A percentile compares a stretch with the other conserved stretches of the same genome.
Evolutionary conservation across 164 flowering plant species (phyloP).

Genomic region (Houttuynia cordata): DNA sequence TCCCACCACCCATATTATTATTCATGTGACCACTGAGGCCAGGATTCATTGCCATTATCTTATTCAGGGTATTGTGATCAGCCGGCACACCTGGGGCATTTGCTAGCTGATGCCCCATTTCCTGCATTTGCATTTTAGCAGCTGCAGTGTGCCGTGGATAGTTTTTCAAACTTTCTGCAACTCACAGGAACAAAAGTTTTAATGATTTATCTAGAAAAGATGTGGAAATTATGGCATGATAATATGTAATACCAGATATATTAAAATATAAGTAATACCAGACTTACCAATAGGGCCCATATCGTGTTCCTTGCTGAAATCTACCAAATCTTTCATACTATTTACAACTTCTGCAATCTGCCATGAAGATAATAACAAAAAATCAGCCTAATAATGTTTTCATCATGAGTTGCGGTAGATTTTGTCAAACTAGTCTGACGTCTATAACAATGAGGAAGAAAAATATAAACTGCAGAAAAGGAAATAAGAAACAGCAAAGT

Average conservation of each 20-base stretch:
- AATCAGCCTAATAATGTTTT: neutral
- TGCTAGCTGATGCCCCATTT: slow-evolving; percentile 52
- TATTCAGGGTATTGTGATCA: slow-evolving; percentile 48
- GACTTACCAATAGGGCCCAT: slow-evolving; percentile 80
- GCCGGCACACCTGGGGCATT: slow-evolving; percentile 48
- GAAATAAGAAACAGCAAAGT: too few relatives aligned
- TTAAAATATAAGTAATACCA: too few relatives aligned
- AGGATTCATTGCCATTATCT: slow-evolving; percentile 56
- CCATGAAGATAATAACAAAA: neutral
- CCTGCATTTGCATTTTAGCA: slow-evolving; percentile 56
- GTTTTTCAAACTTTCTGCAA: slow-evolving; percentile 82
- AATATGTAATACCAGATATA: too few relatives aligned
- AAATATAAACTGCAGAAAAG: too few relatives aligned
- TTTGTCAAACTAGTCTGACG: too few relatives aligned
- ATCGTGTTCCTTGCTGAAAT: slow-evolving; percentile 55
- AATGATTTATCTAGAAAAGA: too few relatives aligned
- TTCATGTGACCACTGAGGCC: slow-evolving; percentile 36
- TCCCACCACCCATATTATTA: slow-evolving; percentile 39
- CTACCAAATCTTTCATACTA: slow-evolving; percentile 90
- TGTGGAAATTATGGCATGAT: neutral
- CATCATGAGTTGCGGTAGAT: too few relatives aligned
- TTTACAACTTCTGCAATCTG: slow-evolving; percentile 94
- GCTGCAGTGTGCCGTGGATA: slow-evolving; percentile 51
- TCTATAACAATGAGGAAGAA: too few relatives aligned
- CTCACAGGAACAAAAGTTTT: neutral